Evolutionary conservation across 2,329 filamentous ascomycete species (phyloP).

Genomic region (Penicillium nordicum): DNA sequence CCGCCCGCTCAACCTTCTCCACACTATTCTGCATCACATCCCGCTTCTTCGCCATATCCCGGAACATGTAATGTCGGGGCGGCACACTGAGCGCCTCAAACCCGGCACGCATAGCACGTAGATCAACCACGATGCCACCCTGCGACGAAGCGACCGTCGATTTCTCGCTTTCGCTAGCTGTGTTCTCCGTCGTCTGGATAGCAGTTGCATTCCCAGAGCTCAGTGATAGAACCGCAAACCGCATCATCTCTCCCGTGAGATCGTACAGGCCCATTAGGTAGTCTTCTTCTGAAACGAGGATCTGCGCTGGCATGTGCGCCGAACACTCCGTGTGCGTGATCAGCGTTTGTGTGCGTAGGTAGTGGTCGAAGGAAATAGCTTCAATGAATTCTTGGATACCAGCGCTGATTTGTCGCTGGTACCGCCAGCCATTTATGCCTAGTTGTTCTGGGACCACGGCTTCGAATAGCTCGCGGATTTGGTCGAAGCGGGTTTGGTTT

Average conservation of each 20-base stretch:
- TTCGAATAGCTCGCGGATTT: slow-evolving; percentile 67
- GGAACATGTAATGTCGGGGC: slow-evolving; percentile 51
- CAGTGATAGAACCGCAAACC: slow-evolving; percentile 85
- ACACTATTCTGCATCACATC: slow-evolving; percentile 84
- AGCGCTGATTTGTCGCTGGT: slow-evolving; percentile 69
- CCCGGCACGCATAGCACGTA: slow-evolving; percentile 71
- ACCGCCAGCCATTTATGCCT: slow-evolving; percentile 77
- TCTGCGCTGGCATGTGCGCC: slow-evolving; percentile 43
- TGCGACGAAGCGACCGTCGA: slow-evolving; percentile 35
- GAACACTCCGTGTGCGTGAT: slow-evolving; percentile 64
- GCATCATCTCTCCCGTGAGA: slow-evolving; percentile 93
- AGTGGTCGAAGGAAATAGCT: slow-evolving; percentile 82
- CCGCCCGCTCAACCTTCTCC: slow-evolving; percentile 85
- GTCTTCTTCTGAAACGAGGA: slow-evolving; percentile 73
- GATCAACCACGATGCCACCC: slow-evolving; percentile 72
- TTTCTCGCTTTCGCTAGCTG: slow-evolving; percentile 4
- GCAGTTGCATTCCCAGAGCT: slow-evolving; percentile 64
- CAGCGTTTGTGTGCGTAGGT: slow-evolving; percentile 72
- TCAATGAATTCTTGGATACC: slow-evolving; percentile 95
- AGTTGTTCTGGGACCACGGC: slow-evolving; percentile 69
- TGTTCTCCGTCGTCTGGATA: slow-evolving; percentile 21
- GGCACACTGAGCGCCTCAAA: slow-evolving; percentile 69
- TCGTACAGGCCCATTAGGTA: slow-evolving; percentile 91
- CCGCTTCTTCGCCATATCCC: slow-evolving; percentile 73
- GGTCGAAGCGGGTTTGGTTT: slow-evolving; percentile 64